These are phyloP conservation scores for Aphanomyces euteiches DNA, from an alignment of 352 stramenopile species.

Conservation along the genomic window DNA sequence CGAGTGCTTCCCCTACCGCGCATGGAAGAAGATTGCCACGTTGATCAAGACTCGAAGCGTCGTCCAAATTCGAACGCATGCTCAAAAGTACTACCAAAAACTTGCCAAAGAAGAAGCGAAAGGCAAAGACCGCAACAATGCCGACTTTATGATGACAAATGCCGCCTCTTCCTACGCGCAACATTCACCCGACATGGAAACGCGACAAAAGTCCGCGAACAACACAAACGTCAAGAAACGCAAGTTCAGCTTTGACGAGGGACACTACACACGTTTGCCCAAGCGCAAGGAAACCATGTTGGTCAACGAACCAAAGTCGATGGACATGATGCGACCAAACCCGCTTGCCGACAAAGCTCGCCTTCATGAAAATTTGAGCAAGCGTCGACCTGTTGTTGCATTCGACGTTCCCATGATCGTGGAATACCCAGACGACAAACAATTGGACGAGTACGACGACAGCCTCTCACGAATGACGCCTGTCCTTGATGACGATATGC, in stretches of 20 bases:
- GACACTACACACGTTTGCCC: constrained; percentile 22
- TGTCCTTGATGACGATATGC: constrained; percentile 76
- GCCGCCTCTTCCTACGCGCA: neutral
- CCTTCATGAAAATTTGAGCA: neutral
- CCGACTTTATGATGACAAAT: constrained; percentile 29
- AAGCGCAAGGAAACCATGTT: constrained; percentile 20
- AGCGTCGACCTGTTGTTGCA: constrained; percentile 10
- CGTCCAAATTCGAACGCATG: constrained; percentile 85
- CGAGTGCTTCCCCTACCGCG: constrained; percentile 79
- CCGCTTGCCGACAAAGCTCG: neutral
- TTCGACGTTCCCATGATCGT: constrained; percentile 49
- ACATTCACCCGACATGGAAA: neutral
- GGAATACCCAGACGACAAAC: constrained; percentile 75
- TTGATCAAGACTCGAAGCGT: constrained; percentile 93
- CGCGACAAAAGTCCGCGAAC: constrained; percentile 28
- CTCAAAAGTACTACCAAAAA: constrained; percentile 89
- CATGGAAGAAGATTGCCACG: constrained; percentile 91
- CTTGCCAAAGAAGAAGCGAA: constrained; percentile 81
- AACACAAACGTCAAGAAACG: constrained; percentile 31
- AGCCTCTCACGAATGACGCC: constrained; percentile 55
- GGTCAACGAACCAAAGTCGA: constrained; percentile 28
- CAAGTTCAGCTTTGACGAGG: constrained; percentile 38
- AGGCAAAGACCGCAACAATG: constrained; percentile 61
- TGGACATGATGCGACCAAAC: neutral
- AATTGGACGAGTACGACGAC: constrained; percentile 52